A percentile compares a stretch with the other conserved stretches of the same genome.
phyloP scores from a whole-genome alignment of 495 filamentous ascomycete species.

The Xylaria castorea region DNA sequence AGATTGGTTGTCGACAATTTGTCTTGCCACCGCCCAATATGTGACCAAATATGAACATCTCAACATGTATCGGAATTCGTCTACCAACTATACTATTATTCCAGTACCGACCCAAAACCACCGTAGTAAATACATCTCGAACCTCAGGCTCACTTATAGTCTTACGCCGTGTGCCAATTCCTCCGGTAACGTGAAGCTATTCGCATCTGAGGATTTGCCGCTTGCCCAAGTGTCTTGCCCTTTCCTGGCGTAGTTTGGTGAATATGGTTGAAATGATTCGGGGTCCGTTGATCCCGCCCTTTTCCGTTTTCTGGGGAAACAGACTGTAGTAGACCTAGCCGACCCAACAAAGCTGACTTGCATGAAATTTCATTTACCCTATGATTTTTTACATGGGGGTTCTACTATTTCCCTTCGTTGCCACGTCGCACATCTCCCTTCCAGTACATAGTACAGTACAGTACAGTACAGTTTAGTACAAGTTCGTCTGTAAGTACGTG shows the following conservation, averaged over 20 bases:
- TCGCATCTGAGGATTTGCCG: not conserved
- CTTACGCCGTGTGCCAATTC: not conserved
- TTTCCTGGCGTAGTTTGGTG: too few relatives aligned
- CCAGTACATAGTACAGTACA: too few relatives aligned
- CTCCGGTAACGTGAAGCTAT: not conserved
- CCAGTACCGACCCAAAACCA: not conserved
- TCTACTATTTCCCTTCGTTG: not conserved
- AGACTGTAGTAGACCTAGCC: not conserved
- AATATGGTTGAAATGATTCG: not conserved
- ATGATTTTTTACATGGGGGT: not conserved
- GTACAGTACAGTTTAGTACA: too few relatives aligned
- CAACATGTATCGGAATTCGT: not conserved
- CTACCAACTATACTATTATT: not conserved
- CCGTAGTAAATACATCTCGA: not conserved
- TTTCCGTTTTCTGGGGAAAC: conserved; percentile 7
- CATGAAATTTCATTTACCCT: conserved; percentile 2
- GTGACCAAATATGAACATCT: not conserved
- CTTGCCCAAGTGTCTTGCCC: not conserved
- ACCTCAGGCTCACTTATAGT: not conserved
- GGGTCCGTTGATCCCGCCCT: not conserved
- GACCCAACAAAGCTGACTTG: conserved; percentile 1
- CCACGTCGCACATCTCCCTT: not conserved
- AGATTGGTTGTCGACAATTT: not conserved
- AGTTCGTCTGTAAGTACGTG: not conserved
- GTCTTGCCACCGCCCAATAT: not conserved